Evolutionary conservation across 148 eudicot species (phyloP).

Genomic region (Rhododendron kiyosumense): DNA sequence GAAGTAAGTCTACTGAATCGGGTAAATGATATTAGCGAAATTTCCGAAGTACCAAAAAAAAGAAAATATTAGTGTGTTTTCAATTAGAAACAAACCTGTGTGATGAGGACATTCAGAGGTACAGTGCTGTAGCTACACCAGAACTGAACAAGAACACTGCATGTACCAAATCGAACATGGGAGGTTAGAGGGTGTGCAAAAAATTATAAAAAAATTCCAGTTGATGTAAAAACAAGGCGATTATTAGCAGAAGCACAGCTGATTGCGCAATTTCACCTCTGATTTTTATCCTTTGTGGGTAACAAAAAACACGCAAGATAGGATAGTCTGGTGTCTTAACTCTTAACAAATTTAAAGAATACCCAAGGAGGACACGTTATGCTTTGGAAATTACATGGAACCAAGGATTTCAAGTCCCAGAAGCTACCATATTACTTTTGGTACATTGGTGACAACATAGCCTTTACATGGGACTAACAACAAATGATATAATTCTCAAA

Average conservation of each 20-base stretch:
- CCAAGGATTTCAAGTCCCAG: background rate
- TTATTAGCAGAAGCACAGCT: background rate
- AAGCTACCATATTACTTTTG: background rate
- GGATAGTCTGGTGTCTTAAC: background rate
- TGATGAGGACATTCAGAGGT: conserved; percentile 79
- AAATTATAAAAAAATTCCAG: background rate
- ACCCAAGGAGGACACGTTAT: background rate
- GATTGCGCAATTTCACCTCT: background rate
- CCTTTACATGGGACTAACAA: background rate
- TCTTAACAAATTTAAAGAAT: background rate
- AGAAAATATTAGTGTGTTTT: too few species aligned
- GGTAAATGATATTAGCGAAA: background rate
- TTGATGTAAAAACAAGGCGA: background rate
- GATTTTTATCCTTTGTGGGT: background rate
- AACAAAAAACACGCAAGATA: background rate
- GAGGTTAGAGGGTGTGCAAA: background rate
- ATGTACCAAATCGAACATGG: conserved; percentile 8
- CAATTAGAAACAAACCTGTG: conserved; percentile 46
- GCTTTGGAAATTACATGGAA: background rate
- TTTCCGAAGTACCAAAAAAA: too few species aligned
- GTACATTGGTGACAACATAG: background rate
- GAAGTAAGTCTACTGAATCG: background rate
- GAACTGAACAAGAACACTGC: conserved; percentile 88
- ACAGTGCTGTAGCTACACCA: conserved; percentile 99
- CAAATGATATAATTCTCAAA: background rate